Base-by-base conservation (phyloP, 768 basidiomycete genomes). In the Tricholoma terreum region DNA sequence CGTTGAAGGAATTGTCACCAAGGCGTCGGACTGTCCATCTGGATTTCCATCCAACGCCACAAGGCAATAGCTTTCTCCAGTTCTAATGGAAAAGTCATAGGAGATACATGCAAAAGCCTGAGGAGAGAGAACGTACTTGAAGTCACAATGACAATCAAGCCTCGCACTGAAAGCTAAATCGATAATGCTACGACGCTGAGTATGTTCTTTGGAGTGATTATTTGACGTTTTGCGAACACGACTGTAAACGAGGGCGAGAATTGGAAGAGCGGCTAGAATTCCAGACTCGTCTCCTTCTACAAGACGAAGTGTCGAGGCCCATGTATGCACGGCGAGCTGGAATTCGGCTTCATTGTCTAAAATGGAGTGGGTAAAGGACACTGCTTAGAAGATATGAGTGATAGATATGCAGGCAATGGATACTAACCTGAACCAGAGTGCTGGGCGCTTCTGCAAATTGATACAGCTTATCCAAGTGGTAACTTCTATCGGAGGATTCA, bases 181-280 rank as follows among this genome's bases (percentile, higher is more conserved):
- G 30, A 51, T n/a, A 19, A 52, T 52, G 36, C 56, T 24, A 14
- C 56, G 50, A 52, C 35, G 50, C 50, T 57, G 56, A 57, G 21
- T 22, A 36, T 58, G 57, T 54, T 58, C 57, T 14, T 53, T 54
- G 43, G 52, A 45, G 4, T 35, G 7, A 36, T 46, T 52, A 53
- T 58, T 53, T 53, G 40, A 34, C 21, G 43, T 58, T 27, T 53
- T 58, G 7, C 19, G 43, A 48, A 58, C n/a, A 48, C 57, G 57
- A 48, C 15, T 46, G 40, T 22, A 52, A 57, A 51, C 56, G 40
- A 52, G 30, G 50, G 56, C 57, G 38, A 58, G 57, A 36, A 3
- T 34, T 42, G 17, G 30, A 27, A 58, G 57, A 5, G 7, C 57
- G 21, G 1, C 6, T 31, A 58, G 57, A 43, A 58, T 58, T 22